These are phyloP conservation scores for Butyriboletus loyo DNA, from an alignment of 768 basidiomycete species.

Conservation along the genomic window DNA sequence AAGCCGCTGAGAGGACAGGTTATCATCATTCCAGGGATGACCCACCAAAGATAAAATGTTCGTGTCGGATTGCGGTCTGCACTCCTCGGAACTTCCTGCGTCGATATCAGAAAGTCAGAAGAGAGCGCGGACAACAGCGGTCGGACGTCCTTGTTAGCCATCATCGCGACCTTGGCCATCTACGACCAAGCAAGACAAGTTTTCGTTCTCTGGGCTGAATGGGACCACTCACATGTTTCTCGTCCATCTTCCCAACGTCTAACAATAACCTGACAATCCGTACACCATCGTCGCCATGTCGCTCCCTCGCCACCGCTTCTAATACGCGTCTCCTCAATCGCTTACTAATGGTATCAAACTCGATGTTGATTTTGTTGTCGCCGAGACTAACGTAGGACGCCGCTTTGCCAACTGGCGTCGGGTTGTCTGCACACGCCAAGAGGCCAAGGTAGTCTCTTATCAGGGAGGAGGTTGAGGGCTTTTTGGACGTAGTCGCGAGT, in stretches of 20 bases:
- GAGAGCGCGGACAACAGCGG: slow-evolving; percentile 76
- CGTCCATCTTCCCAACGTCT: slow-evolving; percentile 88
- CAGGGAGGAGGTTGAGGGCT: slow-evolving; percentile 50
- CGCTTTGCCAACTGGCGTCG: slow-evolving; percentile 65
- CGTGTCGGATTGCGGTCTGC: slow-evolving; percentile 86
- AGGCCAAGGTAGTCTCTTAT: slow-evolving; percentile 82
- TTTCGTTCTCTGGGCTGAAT: background rate
- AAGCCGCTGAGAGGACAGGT: background rate
- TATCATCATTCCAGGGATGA: background rate
- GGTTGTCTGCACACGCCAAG: slow-evolving; percentile 79
- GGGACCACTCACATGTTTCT: slow-evolving; percentile 69
- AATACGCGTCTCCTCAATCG: slow-evolving; percentile 68
- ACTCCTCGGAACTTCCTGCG: slow-evolving; percentile 90
- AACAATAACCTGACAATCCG: slow-evolving; percentile 76
- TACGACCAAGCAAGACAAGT: slow-evolving; percentile 30
- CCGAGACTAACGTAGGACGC: slow-evolving; percentile 69
- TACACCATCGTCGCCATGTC: slow-evolving; percentile 79
- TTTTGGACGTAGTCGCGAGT: slow-evolving; percentile 55
- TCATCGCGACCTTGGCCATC: slow-evolving; percentile 93
- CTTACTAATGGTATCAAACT: slow-evolving; percentile 69
- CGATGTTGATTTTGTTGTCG: slow-evolving; percentile 73
- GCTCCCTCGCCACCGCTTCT: slow-evolving; percentile 77
- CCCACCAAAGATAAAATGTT: slow-evolving; percentile 89
- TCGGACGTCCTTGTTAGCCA: slow-evolving; percentile 84
- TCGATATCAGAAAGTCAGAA: slow-evolving; percentile 78